Base-by-base conservation (phyloP, 1,139 yeast species). In the Pichia sp. region DNA sequence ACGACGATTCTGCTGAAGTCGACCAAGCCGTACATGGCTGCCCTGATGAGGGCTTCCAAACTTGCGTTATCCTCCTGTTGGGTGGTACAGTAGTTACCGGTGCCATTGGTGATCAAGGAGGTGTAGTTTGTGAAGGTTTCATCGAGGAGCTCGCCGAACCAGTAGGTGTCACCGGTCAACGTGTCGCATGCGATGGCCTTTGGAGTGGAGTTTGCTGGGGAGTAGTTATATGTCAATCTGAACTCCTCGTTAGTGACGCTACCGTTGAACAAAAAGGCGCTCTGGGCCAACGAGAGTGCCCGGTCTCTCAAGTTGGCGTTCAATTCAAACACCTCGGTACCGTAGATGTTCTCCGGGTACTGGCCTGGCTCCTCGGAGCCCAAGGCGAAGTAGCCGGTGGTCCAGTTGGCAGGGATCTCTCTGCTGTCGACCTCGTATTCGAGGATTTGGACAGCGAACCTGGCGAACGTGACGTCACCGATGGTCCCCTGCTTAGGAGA, bases 31-130 rank as follows among this genome's bases (percentile, higher is more conserved):
- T 70, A 71, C 57, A 70, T 71, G 57, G 79, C 78, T 62, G 78
- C 74, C 69, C 88, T 77, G 42, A 79, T 63, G 55, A 82, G 67
- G 3, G 82, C 80, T 65, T 82, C 85, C 61, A 82, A 74, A 12
- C 84, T 73, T 34, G 87, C 87, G 62, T 82, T 80, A 64, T 83
- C 87, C 67, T 83, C 88, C 67, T 82, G 86, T 51, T 85, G 86
- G 46, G 85, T 79, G 34, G 83, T 66, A 66, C 86, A 80, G 70
- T 81, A 83, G 30, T 68, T 70, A 23, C 81, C 85, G 46, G 84
- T 74, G 46, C 82, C 82, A 61, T 83, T 83, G 56, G 86, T 77
- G 66, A 82, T 67, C 58, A 80, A 62, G 28, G 62, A 57, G 34
- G 84, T 74, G 62, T 71, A 78, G 63, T 73, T 72, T 31, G 73